Evolutionary conservation across 805 yeast genomes (phyloP), one percentile per base, ranked within the genome.

Genomic region (Kluyveromyces nonfermentans): DNA sequence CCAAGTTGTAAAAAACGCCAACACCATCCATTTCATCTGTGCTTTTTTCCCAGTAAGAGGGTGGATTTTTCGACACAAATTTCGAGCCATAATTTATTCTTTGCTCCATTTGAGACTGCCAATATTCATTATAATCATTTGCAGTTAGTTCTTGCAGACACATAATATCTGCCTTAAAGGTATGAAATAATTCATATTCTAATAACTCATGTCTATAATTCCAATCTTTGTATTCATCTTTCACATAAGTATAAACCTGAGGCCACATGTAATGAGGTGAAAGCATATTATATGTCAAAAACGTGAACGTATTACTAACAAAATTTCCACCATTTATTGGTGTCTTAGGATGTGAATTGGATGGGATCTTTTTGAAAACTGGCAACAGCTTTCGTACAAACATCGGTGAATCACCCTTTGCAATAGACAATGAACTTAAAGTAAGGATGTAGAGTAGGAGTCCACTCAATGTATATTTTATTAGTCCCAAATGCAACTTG

Each of bases 211-310:
- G 70, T 46, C 83, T 50, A 48, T 71, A 70, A 6, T 57, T 58
- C 83, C 82, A 77, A 38, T 69, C 69, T 17, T 70, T 67, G 48
- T 63, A 71, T 35, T 67, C 55, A 9, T 65, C 64, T 1, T 77
- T 74, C 16, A 77, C 70, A 51, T 77, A 73, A 3, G 59, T 50
- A 50, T 76, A 79, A 4, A 78, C 76, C 41, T 70, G 70, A 1
- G 74, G 73, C 84, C 84, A 78, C 60, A 78, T 62, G 48, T 79
- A 79, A 42, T 77, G 77, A 37, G 72, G 74, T 8, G 72, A 70
- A n/a, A 73, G 59, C 54, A 73, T 60, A 51, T 73, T 73, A 53
- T 67, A 73, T 1, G 74, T 64, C 58, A 72, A 50, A 17, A 73
- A 56, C 6, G 68, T 57, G 21, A 66, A 50, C 33, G 42, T 52